Evolutionary conservation across 2,329 filamentous ascomycete species (phyloP), one percentile per base, ranked within the genome.

Genomic region (Clarireedia paspali): DNA sequence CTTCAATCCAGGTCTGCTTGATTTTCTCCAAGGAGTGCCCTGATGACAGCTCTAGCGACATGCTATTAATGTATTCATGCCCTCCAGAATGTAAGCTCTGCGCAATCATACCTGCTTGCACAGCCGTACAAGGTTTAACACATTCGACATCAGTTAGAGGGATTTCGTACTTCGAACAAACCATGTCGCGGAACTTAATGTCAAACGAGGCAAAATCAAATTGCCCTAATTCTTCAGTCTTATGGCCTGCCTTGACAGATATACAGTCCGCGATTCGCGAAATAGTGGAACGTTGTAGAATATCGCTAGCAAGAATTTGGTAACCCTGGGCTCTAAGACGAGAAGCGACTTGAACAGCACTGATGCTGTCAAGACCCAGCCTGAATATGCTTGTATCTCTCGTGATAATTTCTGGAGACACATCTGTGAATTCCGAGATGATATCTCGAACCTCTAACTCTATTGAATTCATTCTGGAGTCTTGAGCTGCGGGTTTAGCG

Each of bases 331-430:
- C 79, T 17, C 86, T 82, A 15, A 96, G 74, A 26, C 77, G 73
- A 1, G 82, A 78, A 0, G 90, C 88, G 9, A 96, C 76, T 65
- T 96, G 91, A 5, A 85, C 79, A 0, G 90, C 88, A 58, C 87
- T 91, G 65, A 97, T 94, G 67, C 91, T 96, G 70, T 96, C 91
- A 3, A 96, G 74, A 0, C 92, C 92, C n/a, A 96, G 80, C 57
- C 87, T 84, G 64, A 92, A 95, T 49, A 97, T 89, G 0, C 88
- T 90, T 0, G 83, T 89, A 9, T 78, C 67, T 12, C 76, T 77
- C 3, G 68, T 64, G 47, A 96, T 84, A 0, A 72, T 73, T 0
- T 74, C 64, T 2, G 67, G 55, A 0, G 79, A 68, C 4, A 79
- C 70, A 1, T 75, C 72, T 0, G 87, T 83, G 24, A 94, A 75